These are phyloP conservation scores for Colletotrichum sp. DNA, from an alignment of 2,329 filamentous ascomycete species.

Conservation along the genomic window DNA sequence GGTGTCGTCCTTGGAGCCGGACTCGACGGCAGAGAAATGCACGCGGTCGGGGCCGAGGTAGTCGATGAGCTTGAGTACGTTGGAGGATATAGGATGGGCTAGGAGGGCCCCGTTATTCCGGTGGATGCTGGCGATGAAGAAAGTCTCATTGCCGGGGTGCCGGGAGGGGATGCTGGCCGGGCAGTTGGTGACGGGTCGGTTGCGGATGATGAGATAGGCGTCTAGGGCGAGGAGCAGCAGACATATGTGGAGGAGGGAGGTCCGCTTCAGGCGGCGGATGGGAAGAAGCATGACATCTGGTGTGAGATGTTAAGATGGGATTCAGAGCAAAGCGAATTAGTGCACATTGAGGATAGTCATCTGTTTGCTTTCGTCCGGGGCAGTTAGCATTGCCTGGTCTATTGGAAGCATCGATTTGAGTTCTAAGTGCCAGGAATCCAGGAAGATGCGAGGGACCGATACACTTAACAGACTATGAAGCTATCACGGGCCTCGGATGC, in stretches of 20 bases:
- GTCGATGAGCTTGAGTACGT: slow-evolving; percentile 59
- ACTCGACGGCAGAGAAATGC: slow-evolving; percentile 70
- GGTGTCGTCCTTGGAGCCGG: slow-evolving; percentile 70
- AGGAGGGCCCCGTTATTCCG: slow-evolving; percentile 68
- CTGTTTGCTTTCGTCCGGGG: background rate
- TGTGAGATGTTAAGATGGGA: background rate
- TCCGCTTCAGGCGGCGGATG: background rate
- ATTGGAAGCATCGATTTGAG: fast-evolving
- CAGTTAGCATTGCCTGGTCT: background rate
- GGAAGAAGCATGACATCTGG: slow-evolving; percentile 1
- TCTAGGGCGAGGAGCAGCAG: slow-evolving; percentile 6
- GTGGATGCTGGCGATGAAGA: slow-evolving; percentile 72
- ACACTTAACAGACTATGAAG: background rate
- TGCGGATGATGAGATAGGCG: background rate
- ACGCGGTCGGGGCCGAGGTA: slow-evolving; percentile 41
- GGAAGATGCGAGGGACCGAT: background rate
- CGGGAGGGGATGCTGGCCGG: background rate
- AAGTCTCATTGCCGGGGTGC: slow-evolving; percentile 32
- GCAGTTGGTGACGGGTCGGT: background rate
- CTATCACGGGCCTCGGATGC: background rate
- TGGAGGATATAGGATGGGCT: slow-evolving; percentile 63
- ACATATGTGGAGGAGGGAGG: background rate
- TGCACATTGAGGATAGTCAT: background rate
- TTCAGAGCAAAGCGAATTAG: background rate
- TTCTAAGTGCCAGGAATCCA: background rate